Evolutionary conservation across 805 yeast genomes (phyloP).

Genomic region (Teunomyces cretensis): DNA sequence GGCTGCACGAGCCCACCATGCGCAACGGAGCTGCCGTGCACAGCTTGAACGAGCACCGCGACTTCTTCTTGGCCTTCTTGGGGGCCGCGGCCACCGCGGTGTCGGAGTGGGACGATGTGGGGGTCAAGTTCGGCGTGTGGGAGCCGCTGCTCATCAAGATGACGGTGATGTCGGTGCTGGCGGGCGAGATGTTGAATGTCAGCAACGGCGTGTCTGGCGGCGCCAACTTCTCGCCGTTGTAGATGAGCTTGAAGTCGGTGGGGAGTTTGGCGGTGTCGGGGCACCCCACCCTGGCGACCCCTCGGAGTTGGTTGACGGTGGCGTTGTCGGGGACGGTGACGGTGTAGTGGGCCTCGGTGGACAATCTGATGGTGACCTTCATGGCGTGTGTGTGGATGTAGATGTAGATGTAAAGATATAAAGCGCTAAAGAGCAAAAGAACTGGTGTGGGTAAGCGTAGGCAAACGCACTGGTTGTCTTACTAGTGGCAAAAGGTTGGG

Average conservation of each 20-base stretch:
- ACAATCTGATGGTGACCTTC: constrained; percentile 51
- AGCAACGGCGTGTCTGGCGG: constrained; percentile 24
- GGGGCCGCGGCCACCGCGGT: constrained; percentile 18
- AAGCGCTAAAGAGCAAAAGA: neutral
- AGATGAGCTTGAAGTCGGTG: constrained; percentile 37
- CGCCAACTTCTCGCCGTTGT: constrained; percentile 38
- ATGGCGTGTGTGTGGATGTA: constrained; percentile 18
- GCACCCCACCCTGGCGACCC: constrained; percentile 40
- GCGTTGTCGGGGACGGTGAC: constrained; percentile 53
- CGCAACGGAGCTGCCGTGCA: constrained; percentile 65
- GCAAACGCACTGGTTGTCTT: too few relatives aligned
- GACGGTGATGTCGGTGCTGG: constrained; percentile 16
- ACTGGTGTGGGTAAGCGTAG: neutral
- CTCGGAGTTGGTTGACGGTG: constrained; percentile 51
- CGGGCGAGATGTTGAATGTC: constrained; percentile 17
- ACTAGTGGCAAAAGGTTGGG: constrained; percentile 1
- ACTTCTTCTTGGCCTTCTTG: constrained; percentile 36
- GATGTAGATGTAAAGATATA: neutral
- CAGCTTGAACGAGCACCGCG: constrained; percentile 49
- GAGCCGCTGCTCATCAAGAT: constrained; percentile 28
- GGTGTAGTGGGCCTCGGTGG: constrained; percentile 43
- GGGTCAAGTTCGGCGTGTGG: constrained; percentile 19
- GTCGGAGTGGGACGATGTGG: constrained; percentile 3
- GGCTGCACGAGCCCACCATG: constrained; percentile 80
- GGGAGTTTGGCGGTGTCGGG: constrained; percentile 35